Conservation (phyloP, 164 flowering plant genomes). For the Platanus orientalis region DNA sequence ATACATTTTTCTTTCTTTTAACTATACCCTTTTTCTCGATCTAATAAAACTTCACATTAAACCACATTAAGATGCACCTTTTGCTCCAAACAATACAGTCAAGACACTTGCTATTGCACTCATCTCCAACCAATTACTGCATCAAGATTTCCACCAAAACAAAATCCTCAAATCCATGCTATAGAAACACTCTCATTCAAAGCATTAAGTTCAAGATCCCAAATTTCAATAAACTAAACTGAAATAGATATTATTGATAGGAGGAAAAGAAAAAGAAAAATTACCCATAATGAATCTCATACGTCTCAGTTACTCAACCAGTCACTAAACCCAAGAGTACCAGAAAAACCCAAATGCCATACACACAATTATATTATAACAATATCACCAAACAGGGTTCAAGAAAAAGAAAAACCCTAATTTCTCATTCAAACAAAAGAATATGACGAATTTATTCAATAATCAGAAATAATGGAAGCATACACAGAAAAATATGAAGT, state of each 20-base stretch:
- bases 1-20: conserved; percentile 46
- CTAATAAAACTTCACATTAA: conserved; percentile 2
- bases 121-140: conserved; percentile 2
- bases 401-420: too few relatives aligned
- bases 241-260: too few relatives aligned
- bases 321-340: background rate
- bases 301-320: background rate
- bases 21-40: background rate
- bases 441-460: background rate
- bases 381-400: too few relatives aligned
- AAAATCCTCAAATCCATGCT: background rate
- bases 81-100: background rate
- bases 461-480: background rate
- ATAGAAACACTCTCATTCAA: too few relatives aligned
- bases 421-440: too few relatives aligned
- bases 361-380: background rate
- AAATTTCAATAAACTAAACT: background rate
- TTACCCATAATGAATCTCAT: background rate
- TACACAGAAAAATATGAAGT: background rate
- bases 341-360: background rate
- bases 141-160: background rate
- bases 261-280: background rate
- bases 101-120: background rate
- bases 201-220: background rate
- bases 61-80: background rate